phyloP scores from a whole-genome alignment of 768 basidiomycete genomes.

The Termitomyces sp. region DNA sequence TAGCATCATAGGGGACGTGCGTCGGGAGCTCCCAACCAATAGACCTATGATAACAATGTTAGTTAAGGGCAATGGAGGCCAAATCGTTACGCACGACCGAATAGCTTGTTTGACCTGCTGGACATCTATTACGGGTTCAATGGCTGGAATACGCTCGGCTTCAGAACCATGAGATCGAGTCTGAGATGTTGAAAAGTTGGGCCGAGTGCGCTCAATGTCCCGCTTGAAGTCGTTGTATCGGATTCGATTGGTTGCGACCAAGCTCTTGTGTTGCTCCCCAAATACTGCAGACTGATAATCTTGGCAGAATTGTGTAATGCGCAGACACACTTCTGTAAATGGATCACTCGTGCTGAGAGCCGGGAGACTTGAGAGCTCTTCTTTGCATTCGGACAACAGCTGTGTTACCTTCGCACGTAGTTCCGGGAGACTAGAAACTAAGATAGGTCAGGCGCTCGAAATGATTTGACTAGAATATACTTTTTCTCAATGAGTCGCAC shows the following conservation, averaged over 20 bases:
- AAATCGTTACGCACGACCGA: slow-evolving; percentile 15
- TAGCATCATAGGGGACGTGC: slow-evolving; percentile 30
- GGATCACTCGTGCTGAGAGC: slow-evolving; percentile 30
- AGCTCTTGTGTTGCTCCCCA: slow-evolving; percentile 26
- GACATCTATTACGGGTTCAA: slow-evolving; percentile 5
- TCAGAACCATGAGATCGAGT: background rate
- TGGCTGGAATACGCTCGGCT: background rate
- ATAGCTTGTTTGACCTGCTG: slow-evolving; percentile 24
- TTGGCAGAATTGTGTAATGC: slow-evolving; percentile 39
- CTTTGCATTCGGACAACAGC: slow-evolving; percentile 28
- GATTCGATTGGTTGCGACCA: slow-evolving; percentile 29
- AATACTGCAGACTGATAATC: slow-evolving; percentile 26
- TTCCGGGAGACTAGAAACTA: slow-evolving; percentile 36
- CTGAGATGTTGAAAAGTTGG: slow-evolving; percentile 30
- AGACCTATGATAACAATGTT: slow-evolving; percentile 17
- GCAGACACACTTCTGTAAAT: slow-evolving; percentile 36
- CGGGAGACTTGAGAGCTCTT: slow-evolving; percentile 35
- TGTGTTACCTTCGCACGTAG: slow-evolving; percentile 33
- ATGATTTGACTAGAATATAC: slow-evolving; percentile 27
- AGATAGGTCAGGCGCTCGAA: background rate
- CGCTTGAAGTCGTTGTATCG: slow-evolving; percentile 27
- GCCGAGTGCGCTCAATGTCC: slow-evolving; percentile 30
- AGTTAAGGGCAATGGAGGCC: background rate
- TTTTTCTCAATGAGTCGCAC: slow-evolving; percentile 44
- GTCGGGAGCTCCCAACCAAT: slow-evolving; percentile 32